Percentiles rank a stretch among this genome's conserved stretches.
Conservation (phyloP, 2,329 filamentous ascomycete species). For the Aaosphaeria pasadenensis region DNA sequence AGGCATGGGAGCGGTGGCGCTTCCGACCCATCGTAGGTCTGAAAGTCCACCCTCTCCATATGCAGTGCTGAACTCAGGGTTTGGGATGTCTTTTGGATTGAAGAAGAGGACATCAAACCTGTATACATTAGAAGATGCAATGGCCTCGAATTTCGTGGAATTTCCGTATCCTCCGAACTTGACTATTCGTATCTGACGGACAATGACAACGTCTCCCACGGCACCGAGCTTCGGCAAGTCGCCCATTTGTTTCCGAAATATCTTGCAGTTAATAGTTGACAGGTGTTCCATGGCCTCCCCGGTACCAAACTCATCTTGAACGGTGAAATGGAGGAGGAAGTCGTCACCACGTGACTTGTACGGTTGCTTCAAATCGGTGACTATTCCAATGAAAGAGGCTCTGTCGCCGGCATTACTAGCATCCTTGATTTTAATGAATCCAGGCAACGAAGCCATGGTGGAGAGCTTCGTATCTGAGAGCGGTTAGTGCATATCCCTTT, state of each 20-base stretch:
- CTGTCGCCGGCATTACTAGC: constrained; percentile 40
- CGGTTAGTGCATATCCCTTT: no score
- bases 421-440: constrained; percentile 48
- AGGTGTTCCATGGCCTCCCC: constrained; percentile 7
- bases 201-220: constrained; percentile 62
- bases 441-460: constrained; percentile 14
- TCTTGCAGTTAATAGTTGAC: constrained; percentile 18
- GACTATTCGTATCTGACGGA: constrained; percentile 41
- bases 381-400: constrained; percentile 60
- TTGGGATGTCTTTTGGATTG: constrained; percentile 2
- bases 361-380: constrained; percentile 60
- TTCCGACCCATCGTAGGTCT: background rate
- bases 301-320: constrained; percentile 36
- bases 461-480: background rate
- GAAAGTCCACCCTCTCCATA: background rate
- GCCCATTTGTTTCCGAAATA: constrained; percentile 16
- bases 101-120: constrained; percentile 2
- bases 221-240: constrained; percentile 44
- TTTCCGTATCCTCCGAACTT: no score
- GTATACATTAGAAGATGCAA: background rate
- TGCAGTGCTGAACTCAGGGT: background rate
- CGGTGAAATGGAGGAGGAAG: constrained; percentile 36
- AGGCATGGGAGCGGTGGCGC: constrained; percentile 3
- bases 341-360: constrained; percentile 55
- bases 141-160: background rate